Evolutionary conservation across 805 yeast species (phyloP).

Genomic region (Brettanomyces anomalus): DNA sequence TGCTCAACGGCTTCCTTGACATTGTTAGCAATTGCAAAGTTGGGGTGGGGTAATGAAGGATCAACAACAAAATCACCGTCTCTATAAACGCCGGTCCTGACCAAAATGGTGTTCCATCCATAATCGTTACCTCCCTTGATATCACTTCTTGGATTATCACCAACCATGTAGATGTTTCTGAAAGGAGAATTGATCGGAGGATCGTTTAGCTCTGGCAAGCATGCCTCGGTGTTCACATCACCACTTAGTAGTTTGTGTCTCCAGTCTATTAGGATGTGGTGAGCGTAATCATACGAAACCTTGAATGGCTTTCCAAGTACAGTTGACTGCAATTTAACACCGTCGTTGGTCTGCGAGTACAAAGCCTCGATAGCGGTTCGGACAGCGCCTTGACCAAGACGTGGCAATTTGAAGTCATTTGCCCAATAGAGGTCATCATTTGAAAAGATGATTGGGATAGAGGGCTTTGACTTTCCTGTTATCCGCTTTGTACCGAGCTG

Average conservation of each 20-base stretch:
- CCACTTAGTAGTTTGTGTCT: slow-evolving; percentile 24
- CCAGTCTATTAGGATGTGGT: slow-evolving; percentile 56
- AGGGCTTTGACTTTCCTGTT: slow-evolving; percentile 30
- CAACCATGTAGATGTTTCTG: slow-evolving; percentile 80
- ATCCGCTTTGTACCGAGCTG: slow-evolving; percentile 50
- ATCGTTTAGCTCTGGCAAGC: slow-evolving; percentile 36
- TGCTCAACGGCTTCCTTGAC: slow-evolving; percentile 36
- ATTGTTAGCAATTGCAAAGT: slow-evolving; percentile 40
- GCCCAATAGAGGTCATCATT: slow-evolving; percentile 87
- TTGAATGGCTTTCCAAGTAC: slow-evolving; percentile 77
- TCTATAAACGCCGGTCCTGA: slow-evolving; percentile 80
- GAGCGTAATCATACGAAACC: slow-evolving; percentile 77
- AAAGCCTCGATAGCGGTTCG: slow-evolving; percentile 53
- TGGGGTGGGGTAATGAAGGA: slow-evolving; percentile 31
- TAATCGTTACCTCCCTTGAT: slow-evolving; percentile 79
- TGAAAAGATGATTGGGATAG: slow-evolving; percentile 68
- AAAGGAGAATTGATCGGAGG: slow-evolving; percentile 36
- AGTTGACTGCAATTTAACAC: slow-evolving; percentile 38
- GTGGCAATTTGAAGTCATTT: slow-evolving; percentile 63
- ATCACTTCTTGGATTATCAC: slow-evolving; percentile 93
- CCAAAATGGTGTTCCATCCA: slow-evolving; percentile 85
- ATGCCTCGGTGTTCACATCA: slow-evolving; percentile 12
- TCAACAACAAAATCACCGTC: slow-evolving; percentile 40
- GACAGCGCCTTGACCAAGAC: slow-evolving; percentile 91
- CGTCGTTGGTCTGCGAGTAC: slow-evolving; percentile 33